Percentiles rank a stretch among this genome's conserved stretches.
phyloP scores from a whole-genome alignment of 78 protist genomes.

The Dictyostelium capitatum region DNA sequence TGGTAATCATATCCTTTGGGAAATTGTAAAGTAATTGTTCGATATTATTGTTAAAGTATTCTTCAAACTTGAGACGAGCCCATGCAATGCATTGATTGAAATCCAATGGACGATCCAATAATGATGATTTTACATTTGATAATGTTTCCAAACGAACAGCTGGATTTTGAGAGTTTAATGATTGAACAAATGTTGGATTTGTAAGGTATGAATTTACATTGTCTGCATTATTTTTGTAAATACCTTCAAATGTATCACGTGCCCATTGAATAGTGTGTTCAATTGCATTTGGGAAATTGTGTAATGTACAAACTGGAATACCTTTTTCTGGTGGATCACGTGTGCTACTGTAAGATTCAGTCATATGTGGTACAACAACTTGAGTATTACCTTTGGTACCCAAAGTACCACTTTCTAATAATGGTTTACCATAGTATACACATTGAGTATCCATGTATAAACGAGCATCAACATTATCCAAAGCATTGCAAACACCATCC shows the following conservation, averaged over 20 bases:
- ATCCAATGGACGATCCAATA: slow-evolving; percentile 83
- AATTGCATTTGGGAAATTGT: slow-evolving; percentile 97
- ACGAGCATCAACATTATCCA: slow-evolving; percentile 98
- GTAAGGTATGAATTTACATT: slow-evolving; percentile 90
- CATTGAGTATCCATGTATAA: slow-evolving; percentile 96
- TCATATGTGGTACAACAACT: slow-evolving; percentile 96
- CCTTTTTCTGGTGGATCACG: slow-evolving; percentile 98
- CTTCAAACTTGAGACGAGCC: slow-evolving; percentile 97
- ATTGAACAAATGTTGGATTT: slow-evolving; percentile 48
- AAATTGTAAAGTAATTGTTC: slow-evolving; percentile 95
- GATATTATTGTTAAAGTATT: slow-evolving; percentile 89
- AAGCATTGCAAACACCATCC: slow-evolving; percentile 95
- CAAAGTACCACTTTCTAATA: slow-evolving; percentile 96
- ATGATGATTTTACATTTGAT: slow-evolving; percentile 15
- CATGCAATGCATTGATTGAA: slow-evolving; percentile 96
- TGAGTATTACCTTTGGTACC: slow-evolving; percentile 98
- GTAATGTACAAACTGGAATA: slow-evolving; percentile 98
- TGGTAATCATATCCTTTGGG: slow-evolving; percentile 96
- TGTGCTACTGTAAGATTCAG: slow-evolving; percentile 96
- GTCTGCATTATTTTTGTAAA: slow-evolving; percentile 84
- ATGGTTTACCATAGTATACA: slow-evolving; percentile 92
- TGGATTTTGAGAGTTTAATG: slow-evolving; percentile 22
- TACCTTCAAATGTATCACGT: slow-evolving; percentile 93
- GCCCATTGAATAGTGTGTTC: slow-evolving; percentile 95
- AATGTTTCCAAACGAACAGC: slow-evolving; percentile 82